Percentiles rank a stretch among this genome's conserved stretches.
These are phyloP conservation scores for Eucalyptus pauciflora DNA, from an alignment of 345 rosid genomes.

Conservation along the genomic window DNA sequence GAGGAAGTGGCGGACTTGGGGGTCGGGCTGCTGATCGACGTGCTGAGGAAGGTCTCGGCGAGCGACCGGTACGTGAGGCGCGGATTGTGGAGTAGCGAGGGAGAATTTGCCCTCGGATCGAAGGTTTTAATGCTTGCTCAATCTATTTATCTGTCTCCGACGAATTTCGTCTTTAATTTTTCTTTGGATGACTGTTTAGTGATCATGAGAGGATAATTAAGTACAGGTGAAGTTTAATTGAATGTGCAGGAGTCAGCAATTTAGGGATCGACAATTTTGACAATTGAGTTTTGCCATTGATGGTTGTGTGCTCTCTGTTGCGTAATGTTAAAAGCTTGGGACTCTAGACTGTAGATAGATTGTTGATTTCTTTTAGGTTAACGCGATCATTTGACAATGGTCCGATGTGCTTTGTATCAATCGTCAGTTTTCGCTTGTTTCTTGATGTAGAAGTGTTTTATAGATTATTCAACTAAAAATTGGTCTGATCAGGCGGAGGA, in stretches of 20 bases:
- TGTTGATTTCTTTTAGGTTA: neutral
- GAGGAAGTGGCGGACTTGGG: constrained; percentile 18
- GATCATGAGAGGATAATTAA: neutral
- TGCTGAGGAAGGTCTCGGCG: constrained; percentile 10
- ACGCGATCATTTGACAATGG: neutral
- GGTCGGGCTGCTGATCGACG: constrained; percentile 17
- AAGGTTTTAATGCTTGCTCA: neutral
- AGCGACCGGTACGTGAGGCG: constrained; percentile 5
- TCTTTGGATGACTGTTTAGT: neutral
- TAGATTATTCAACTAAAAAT: neutral
- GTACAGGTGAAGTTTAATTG: neutral
- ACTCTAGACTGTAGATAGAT: neutral
- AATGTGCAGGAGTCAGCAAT: neutral
- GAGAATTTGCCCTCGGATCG: constrained; percentile 12
- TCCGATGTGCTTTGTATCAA: neutral
- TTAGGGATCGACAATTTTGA: neutral
- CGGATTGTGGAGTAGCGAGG: constrained; percentile 5
- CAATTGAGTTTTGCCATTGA: neutral
- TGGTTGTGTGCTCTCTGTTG: neutral
- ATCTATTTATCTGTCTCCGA: neutral
- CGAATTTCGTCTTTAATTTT: neutral
- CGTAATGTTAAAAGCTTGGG: neutral
- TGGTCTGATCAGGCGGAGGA: neutral
- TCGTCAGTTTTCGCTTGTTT: neutral
- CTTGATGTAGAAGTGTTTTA: neutral